These are phyloP conservation scores for Suhomyces canberraensis DNA, from an alignment of 805 yeast species.

Conservation along the genomic window DNA sequence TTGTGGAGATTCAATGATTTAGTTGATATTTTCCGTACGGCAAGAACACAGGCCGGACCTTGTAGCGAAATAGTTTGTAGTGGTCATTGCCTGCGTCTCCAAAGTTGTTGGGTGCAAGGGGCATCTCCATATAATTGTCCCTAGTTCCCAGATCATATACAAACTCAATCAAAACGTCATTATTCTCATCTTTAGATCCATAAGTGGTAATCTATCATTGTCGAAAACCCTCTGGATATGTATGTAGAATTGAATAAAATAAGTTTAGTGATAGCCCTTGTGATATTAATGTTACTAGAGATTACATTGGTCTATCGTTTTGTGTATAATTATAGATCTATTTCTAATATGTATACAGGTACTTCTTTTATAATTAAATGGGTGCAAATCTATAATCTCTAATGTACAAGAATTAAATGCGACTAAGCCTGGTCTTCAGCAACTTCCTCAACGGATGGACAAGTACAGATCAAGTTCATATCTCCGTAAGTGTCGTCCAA, in stretches of 20 bases:
- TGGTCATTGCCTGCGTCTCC: slow-evolving; percentile 78
- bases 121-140: slow-evolving; percentile 11
- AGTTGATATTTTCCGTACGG: too few species aligned
- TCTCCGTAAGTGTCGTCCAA: slow-evolving; percentile 95
- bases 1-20: too few species aligned
- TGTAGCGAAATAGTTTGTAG: slow-evolving; percentile 57
- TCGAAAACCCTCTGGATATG: slow-evolving; percentile 85
- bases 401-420: slow-evolving; percentile 1
- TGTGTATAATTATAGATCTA: too few species aligned
- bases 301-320: too few species aligned
- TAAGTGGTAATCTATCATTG: slow-evolving; percentile 96
- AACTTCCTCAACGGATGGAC: slow-evolving; percentile 81
- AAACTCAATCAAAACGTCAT: slow-evolving; percentile 88
- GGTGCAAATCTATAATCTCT: slow-evolving; percentile 1
- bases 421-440: slow-evolving; percentile 29
- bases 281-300: slow-evolving; percentile 60
- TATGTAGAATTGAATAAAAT: slow-evolving; percentile 83
- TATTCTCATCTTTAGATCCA: slow-evolving; percentile 92
- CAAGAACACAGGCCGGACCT: slow-evolving; percentile 49
- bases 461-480: slow-evolving; percentile 85
- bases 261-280: slow-evolving; percentile 72
- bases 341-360: too few species aligned
- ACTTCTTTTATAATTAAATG: too few species aligned
- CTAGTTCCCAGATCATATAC: slow-evolving; percentile 38
- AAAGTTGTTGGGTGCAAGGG: slow-evolving; percentile 11